Evolutionary conservation across 768 basidiomycete genomes (phyloP).

Genomic region (Boletellus ananiceps): DNA sequence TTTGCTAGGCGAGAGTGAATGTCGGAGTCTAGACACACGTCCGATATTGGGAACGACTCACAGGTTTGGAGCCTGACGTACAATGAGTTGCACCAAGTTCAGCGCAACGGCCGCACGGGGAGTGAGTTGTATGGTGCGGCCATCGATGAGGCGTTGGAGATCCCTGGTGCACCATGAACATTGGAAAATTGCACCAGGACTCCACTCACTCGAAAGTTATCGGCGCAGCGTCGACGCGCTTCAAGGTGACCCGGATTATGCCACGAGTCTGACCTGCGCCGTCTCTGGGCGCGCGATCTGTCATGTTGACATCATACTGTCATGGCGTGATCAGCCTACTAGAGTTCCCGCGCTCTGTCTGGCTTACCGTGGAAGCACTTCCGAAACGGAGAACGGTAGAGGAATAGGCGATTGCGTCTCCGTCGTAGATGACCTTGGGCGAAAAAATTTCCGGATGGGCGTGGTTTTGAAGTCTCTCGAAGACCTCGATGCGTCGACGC

Average conservation of each 20-base stretch:
- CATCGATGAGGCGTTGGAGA: constrained; percentile 24
- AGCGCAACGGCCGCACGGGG: constrained; percentile 34
- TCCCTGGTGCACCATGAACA: constrained; percentile 16
- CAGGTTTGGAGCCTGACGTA: constrained; percentile 46
- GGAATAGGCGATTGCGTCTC: constrained; percentile 40
- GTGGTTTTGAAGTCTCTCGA: constrained; percentile 36
- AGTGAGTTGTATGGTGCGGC: constrained; percentile 20
- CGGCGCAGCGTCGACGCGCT: constrained; percentile 34
- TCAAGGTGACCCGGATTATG: constrained; percentile 29
- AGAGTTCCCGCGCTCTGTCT: neutral
- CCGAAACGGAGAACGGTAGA: constrained; percentile 30
- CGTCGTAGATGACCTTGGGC: constrained; percentile 45
- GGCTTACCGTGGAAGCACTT: constrained; percentile 28
- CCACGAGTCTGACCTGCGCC: constrained; percentile 24
- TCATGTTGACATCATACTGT: constrained; percentile 37
- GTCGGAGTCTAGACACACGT: neutral
- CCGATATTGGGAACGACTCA: constrained; percentile 20
- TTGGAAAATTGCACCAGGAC: neutral
- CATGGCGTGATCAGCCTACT: neutral
- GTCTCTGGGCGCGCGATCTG: constrained; percentile 17
- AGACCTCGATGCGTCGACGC: constrained; percentile 28
- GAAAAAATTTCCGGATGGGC: constrained; percentile 34
- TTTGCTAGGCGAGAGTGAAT: constrained; percentile 26
- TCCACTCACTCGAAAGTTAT: constrained; percentile 35
- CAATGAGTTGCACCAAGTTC: constrained; percentile 45